Evolutionary conservation across 495 filamentous ascomycete species (phyloP).

Genomic region (Penicillium nucicola): DNA sequence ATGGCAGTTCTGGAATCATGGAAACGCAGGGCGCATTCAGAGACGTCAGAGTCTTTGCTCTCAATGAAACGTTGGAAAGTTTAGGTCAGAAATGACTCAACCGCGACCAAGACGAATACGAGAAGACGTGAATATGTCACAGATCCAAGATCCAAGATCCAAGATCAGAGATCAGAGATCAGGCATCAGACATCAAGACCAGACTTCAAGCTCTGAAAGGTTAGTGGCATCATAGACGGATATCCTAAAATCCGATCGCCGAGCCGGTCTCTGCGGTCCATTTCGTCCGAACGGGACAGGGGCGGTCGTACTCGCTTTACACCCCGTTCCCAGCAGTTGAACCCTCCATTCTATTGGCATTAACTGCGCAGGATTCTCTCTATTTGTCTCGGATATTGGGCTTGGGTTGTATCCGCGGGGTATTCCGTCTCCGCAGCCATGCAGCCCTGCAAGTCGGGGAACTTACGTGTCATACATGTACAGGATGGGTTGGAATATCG

Average conservation of each 20-base stretch:
- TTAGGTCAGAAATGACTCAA: background rate
- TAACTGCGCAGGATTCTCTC: background rate
- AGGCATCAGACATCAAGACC: no score
- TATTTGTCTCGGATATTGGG: no score
- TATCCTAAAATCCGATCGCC: background rate
- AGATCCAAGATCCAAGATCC: no score
- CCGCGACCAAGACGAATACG: background rate
- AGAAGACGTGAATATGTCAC: background rate
- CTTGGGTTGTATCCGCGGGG: background rate
- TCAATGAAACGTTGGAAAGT: background rate
- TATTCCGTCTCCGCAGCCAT: background rate
- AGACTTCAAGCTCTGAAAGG: background rate
- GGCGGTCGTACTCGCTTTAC: background rate
- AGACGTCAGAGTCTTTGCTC: background rate
- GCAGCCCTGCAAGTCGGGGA: no score
- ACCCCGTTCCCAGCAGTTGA: background rate
- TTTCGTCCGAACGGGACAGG: slow-evolving; percentile 7
- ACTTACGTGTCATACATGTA: background rate
- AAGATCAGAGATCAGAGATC: background rate
- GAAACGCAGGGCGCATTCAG: slow-evolving; percentile 21
- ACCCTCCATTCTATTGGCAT: background rate
- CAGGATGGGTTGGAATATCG: background rate
- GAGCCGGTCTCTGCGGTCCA: slow-evolving; percentile 1
- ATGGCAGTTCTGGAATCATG: background rate
- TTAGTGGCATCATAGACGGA: slow-evolving; percentile 5